Percentiles rank a stretch among this genome's conserved stretches.
phyloP scores from a whole-genome alignment of 148 eudicot species.

The Pouteria glomerata region DNA sequence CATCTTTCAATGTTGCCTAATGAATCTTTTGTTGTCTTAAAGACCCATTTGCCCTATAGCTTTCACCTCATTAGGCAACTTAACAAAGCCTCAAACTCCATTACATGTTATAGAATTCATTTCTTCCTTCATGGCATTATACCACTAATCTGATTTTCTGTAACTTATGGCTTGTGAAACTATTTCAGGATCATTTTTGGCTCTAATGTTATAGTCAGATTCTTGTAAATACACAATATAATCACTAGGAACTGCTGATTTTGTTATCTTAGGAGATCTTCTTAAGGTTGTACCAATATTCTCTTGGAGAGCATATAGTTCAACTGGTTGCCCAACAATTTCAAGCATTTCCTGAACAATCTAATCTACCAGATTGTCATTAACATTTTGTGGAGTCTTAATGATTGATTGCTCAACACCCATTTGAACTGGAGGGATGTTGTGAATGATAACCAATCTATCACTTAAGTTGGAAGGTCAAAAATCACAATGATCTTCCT shows the following conservation, averaged over 20 bases:
- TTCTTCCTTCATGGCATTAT: neutral
- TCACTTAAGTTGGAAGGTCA: too few species aligned
- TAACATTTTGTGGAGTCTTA: neutral
- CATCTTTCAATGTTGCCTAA: neutral
- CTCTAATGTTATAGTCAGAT: neutral
- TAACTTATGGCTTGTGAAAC: conserved; percentile 15
- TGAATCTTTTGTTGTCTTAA: neutral
- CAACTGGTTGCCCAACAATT: neutral
- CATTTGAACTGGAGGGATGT: too few species aligned
- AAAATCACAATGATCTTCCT: too few species aligned
- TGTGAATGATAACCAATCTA: too few species aligned
- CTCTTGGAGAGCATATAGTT: neutral
- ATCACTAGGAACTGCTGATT: neutral
- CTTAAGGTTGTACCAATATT: neutral
- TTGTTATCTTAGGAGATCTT: conserved; percentile 3
- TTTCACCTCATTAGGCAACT: conserved; percentile 3
- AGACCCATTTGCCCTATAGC: conserved; percentile 5
- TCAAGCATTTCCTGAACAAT: neutral
- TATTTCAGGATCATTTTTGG: neutral
- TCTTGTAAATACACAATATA: conserved; percentile 6
- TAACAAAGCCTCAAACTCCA: neutral
- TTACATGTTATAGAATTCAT: neutral
- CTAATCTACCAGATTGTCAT: neutral
- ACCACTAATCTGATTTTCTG: neutral
- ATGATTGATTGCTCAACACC: neutral